Base-by-base conservation (phyloP, 2,329 filamentous ascomycete genomes). In the Exophiala spinifera region DNA sequence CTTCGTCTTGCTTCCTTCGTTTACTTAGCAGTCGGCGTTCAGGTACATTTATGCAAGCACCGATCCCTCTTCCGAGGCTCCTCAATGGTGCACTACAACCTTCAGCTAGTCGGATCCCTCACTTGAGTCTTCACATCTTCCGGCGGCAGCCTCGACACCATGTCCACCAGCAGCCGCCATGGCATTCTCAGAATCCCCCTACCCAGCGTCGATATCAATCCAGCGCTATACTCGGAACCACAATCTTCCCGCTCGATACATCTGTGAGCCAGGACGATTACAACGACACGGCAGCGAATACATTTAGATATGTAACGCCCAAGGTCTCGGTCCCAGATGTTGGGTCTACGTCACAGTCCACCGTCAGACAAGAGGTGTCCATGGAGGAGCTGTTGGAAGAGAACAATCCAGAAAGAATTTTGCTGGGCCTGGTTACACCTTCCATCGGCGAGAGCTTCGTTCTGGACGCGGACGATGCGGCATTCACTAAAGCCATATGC, bases 401-500 rank as follows among this genome's bases (percentile, higher is more conserved):
- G 53, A 67, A 65, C 21, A 70, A 75, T 49, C 73, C 74, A 2
- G 69, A 74, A 42, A 70, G 68, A 49, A 65, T 75, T 19, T 67
- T 75, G 59, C 56, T 67, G 37, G 67, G 66, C 5, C 56, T 76
- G 54, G 60, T 62, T 10, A 63, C 71, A 43, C 65, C 67, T 48
- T 62, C 62, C 60, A 72, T 46, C 62, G 65, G 49, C 19, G 44
- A 53, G 23, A 56, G 39, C 25, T 62, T 65, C 46, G 36, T 64
- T 43, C 33, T 46, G 21, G 46, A 50, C 23, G 60, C 63, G 15
- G 46, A 49, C 28, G 49, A 62, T 43, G 52, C 56, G 14, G 42
- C 57, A 14, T 64, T 63, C 54, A 55, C 60, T 23, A 39, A 53
- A 36, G 78, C 87, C 8, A 67, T 91, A 25, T 77, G 78, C 31